phyloP scores from a whole-genome alignment of 2,329 filamentous ascomycete species.

The Juglanconis juglandina region DNA sequence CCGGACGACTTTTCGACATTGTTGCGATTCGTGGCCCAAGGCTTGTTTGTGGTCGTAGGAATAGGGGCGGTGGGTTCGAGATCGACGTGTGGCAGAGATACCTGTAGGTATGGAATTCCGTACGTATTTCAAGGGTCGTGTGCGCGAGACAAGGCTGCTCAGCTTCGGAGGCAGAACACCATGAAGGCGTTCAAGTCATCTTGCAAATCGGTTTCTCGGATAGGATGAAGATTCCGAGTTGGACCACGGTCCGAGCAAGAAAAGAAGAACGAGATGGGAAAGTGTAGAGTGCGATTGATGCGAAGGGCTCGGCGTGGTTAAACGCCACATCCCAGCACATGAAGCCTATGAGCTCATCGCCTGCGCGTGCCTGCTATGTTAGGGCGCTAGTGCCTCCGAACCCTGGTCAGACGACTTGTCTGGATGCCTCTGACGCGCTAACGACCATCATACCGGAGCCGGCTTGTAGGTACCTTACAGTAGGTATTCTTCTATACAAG shows the following conservation, averaged over 20 bases:
- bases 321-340: too few relatives aligned
- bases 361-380: too few relatives aligned
- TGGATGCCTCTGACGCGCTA: too few relatives aligned
- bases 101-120: neutral
- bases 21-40: neutral
- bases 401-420: too few relatives aligned
- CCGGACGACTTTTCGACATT: neutral
- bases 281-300: too few relatives aligned
- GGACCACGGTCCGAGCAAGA: neutral
- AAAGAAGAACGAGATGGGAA: neutral
- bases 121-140: neutral
- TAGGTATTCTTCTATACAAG: too few relatives aligned
- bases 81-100: neutral
- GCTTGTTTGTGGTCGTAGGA: neutral
- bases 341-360: too few relatives aligned
- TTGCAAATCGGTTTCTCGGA: neutral
- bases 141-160: neutral
- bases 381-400: too few relatives aligned
- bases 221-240: neutral
- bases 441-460: too few relatives aligned
- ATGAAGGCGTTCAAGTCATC: neutral
- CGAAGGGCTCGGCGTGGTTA: too few relatives aligned
- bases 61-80: neutral
- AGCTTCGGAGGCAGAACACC: neutral
- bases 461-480: too few relatives aligned